A percentile compares a stretch with the other conserved stretches of the same genome.
These are phyloP conservation scores for Boletus subcaerulescens DNA, from an alignment of 768 basidiomycete genomes.

Conservation along the genomic window DNA sequence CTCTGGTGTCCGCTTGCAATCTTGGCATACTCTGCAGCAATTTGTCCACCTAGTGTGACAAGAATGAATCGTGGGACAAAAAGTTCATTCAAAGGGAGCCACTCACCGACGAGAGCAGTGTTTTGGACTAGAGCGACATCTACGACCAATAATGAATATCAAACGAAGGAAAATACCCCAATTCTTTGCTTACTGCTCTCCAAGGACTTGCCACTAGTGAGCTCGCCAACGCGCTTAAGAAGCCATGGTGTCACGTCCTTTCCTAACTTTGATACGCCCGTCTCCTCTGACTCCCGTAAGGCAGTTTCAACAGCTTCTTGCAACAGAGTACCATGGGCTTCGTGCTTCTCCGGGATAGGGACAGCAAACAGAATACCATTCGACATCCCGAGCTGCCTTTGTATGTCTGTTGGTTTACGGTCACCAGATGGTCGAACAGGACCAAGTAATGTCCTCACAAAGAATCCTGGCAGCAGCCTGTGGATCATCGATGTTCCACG, in stretches of 20 bases:
- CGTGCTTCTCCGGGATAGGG: constrained; percentile 81
- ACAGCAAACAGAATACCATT: constrained; percentile 83
- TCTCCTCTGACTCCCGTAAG: constrained; percentile 75
- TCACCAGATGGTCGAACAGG: not conserved
- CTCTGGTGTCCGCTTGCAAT: constrained; percentile 32
- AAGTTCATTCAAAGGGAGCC: not conserved
- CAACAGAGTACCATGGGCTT: constrained; percentile 61
- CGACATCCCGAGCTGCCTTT: constrained; percentile 65
- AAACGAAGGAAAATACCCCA: not conserved
- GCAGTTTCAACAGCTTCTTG: constrained; percentile 84
- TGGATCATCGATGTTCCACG: constrained; percentile 72
- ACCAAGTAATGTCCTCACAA: constrained; percentile 43
- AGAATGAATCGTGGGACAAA: not conserved
- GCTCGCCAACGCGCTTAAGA: constrained; percentile 73
- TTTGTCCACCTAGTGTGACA: constrained; percentile 58
- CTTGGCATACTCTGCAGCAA: constrained; percentile 73
- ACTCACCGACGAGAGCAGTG: constrained; percentile 76
- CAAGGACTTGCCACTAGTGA: constrained; percentile 75
- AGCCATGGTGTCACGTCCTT: constrained; percentile 97
- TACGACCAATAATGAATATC: constrained; percentile 22
- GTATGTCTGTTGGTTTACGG: constrained; percentile 48
- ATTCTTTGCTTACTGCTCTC: constrained; percentile 52
- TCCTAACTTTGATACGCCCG: constrained; percentile 74
- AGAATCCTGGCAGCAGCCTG: constrained; percentile 69
- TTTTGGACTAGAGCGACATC: constrained; percentile 91